phyloP scores from a whole-genome alignment of 768 basidiomycete species.

The Mycena pura region DNA sequence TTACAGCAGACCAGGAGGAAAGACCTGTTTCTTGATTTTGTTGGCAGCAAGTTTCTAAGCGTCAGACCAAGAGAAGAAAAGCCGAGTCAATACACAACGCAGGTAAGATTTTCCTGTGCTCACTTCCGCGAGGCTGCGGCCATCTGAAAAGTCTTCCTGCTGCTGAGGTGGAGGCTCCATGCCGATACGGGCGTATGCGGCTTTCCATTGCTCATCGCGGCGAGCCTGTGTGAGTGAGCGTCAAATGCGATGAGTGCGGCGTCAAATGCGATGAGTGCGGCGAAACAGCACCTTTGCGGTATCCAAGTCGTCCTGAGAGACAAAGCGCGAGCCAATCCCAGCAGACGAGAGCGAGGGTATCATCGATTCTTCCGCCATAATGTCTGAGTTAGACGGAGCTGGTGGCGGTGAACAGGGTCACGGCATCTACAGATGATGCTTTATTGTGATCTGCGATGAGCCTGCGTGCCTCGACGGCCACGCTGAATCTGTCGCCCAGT shows the following conservation, averaged over 20 bases:
- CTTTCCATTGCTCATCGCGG: conserved; percentile 88
- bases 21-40: conserved; percentile 56
- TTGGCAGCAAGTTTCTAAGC: conserved; percentile 89
- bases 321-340: conserved; percentile 83
- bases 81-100: conserved; percentile 52
- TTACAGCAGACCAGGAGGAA: not conserved
- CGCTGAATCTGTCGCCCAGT: conserved; percentile 41
- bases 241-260: not conserved
- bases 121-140: conserved; percentile 89
- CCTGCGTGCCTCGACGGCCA: conserved; percentile 38
- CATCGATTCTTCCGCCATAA: conserved; percentile 68
- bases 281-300: conserved; percentile 51
- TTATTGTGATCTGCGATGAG: not conserved
- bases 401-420: not conserved
- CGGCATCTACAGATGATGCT: not conserved
- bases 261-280: not conserved
- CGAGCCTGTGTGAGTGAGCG: no score
- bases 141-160: conserved; percentile 79
- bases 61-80: conserved; percentile 49
- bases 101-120: conserved; percentile 36
- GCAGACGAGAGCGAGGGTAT: conserved; percentile 76
- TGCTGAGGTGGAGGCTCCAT: conserved; percentile 85
- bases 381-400: no score
- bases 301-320: conserved; percentile 81
- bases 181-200: conserved; percentile 86